phyloP scores from a whole-genome alignment of 2,329 filamentous ascomycete genomes.

The Paraphoma chrysanthemicola region DNA sequence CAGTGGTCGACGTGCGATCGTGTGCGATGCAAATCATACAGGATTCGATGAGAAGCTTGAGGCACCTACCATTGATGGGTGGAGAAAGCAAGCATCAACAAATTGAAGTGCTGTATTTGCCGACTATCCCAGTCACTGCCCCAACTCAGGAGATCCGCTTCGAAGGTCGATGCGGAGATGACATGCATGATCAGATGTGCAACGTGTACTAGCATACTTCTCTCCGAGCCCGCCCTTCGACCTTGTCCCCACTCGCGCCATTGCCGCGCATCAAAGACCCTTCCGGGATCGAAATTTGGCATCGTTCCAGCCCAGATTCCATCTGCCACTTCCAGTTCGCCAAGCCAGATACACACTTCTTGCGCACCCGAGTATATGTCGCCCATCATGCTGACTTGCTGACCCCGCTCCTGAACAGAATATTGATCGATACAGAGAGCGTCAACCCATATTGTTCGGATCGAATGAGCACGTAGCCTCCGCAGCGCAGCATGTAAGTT shows the following conservation, averaged over 20 bases:
- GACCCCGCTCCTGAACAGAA: neutral
- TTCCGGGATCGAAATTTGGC: neutral
- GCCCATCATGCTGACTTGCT: neutral
- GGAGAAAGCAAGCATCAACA: neutral
- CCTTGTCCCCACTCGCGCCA: neutral
- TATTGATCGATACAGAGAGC: neutral
- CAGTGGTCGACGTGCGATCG: too few relatives aligned
- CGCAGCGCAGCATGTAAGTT: neutral
- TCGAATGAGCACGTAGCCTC: neutral
- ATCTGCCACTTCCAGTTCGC: neutral
- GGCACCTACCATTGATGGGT: neutral
- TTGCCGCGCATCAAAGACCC: neutral
- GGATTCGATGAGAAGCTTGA: too few relatives aligned
- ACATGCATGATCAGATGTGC: neutral
- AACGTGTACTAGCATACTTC: neutral
- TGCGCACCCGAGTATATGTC: neutral
- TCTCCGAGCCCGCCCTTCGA: neutral
- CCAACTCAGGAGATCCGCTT: neutral
- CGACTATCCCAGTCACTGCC: neutral
- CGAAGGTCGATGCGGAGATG: neutral
- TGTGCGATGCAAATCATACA: too few relatives aligned
- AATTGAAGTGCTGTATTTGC: neutral
- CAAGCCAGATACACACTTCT: neutral
- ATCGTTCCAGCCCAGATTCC: neutral
- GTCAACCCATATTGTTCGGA: neutral